Evolutionary conservation across 2,329 filamentous ascomycete genomes (phyloP).

Genomic region (Tolypocladium ovalisporum): DNA sequence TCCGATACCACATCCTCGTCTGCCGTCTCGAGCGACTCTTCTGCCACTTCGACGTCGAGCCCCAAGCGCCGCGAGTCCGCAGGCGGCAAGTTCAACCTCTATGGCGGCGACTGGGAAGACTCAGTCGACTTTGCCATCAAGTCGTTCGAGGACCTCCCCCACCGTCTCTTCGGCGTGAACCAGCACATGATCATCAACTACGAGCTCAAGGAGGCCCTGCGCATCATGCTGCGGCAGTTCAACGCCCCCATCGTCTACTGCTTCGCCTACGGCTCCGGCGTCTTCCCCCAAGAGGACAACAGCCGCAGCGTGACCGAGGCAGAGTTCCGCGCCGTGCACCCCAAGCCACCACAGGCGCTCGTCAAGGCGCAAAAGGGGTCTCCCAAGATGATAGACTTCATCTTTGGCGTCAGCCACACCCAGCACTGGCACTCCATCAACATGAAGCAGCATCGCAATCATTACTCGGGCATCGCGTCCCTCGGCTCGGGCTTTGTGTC

Average conservation of each 20-base stretch:
- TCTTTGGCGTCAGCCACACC: conserved; percentile 87
- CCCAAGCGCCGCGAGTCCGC: conserved; percentile 12
- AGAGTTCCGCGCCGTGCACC: conserved; percentile 58
- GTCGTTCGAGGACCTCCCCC: conserved; percentile 33
- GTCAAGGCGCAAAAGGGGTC: conserved; percentile 75
- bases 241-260: conserved; percentile 89
- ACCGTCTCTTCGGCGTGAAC: conserved; percentile 71
- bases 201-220: conserved; percentile 85
- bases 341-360: conserved; percentile 70
- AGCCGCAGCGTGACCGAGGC: conserved; percentile 43
- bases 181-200: conserved; percentile 94
- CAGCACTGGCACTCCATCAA: conserved; percentile 98
- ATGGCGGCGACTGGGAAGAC: conserved; percentile 32
- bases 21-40: conserved; percentile 5
- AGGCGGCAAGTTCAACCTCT: conserved; percentile 22
- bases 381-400: conserved; percentile 97
- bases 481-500: conserved; percentile 80
- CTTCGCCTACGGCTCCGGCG: conserved; percentile 93
- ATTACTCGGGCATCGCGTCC: conserved; percentile 79
- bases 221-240: conserved; percentile 84
- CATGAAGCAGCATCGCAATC: conserved; percentile 73
- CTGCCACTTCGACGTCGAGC: conserved; percentile 5
- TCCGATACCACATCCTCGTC: neutral
- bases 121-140: conserved; percentile 28
- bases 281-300: conserved; percentile 67